A percentile compares a stretch with the other conserved stretches of the same genome.
Evolutionary conservation across 2,329 filamentous ascomycete species (phyloP).

Genomic region (Hypoxylon sp.): DNA sequence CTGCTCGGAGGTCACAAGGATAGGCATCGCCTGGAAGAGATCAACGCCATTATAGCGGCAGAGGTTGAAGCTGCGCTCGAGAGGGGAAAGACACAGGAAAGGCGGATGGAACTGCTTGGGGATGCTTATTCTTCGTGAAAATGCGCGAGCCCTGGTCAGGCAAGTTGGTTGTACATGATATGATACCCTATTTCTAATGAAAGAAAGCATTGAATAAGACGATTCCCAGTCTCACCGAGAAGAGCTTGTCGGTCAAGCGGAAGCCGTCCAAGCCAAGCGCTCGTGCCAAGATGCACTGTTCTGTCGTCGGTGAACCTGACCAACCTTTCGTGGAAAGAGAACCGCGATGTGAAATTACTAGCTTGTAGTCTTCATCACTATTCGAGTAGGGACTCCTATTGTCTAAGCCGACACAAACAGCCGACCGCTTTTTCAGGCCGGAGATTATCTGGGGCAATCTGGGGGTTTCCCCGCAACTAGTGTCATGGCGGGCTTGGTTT

Average conservation of each 20-base stretch:
- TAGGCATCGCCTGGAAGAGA: constrained; percentile 43
- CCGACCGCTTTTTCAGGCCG: constrained; percentile 6
- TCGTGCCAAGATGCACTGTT: background rate
- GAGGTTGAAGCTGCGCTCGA: constrained; percentile 37
- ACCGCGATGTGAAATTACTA: background rate
- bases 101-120: constrained; percentile 30
- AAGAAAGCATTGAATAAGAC: constrained; percentile 17
- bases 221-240: background rate
- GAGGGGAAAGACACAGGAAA: constrained; percentile 36
- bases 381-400: background rate
- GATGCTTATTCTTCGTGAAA: constrained; percentile 30
- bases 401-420: background rate
- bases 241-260: background rate
- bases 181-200: constrained; percentile 39
- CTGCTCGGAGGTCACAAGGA: constrained; percentile 37
- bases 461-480: background rate
- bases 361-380: background rate
- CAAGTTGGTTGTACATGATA: constrained; percentile 30
- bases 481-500: background rate
- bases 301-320: background rate
- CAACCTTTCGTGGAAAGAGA: background rate
- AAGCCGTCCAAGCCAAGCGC: background rate
- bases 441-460: background rate
- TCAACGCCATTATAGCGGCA: constrained; percentile 39
- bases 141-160: constrained; percentile 12